A percentile compares a stretch with the other conserved stretches of the same genome.
Conservation (phyloP, 208 protist genomes). For the Leishmania lainsoni region DNA sequence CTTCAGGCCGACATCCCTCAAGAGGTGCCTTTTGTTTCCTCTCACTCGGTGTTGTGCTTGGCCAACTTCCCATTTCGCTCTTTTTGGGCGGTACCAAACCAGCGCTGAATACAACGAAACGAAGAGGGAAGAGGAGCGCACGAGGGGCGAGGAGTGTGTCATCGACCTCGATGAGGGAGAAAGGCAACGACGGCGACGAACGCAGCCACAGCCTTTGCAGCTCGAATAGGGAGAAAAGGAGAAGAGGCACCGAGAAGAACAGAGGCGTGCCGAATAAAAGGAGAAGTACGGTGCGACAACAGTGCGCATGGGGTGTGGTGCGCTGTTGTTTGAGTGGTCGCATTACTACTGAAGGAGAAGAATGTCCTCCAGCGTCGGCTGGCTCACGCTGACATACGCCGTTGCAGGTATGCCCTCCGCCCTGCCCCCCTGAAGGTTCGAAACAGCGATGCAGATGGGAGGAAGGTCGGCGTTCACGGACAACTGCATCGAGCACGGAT, state of each 20-base stretch:
- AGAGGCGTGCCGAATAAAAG: not conserved
- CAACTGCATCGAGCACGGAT: conserved; percentile 51
- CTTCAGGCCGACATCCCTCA: not conserved
- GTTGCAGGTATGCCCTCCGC: conserved; percentile 45
- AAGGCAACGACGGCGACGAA: no score
- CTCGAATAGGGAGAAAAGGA: no score
- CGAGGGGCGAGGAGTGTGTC: no score
- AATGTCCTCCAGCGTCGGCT: conserved; percentile 76
- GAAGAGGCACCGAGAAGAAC: no score
- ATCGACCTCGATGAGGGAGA: no score
- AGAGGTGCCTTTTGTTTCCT: not conserved
- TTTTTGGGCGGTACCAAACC: no score
- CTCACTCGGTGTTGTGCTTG: no score
- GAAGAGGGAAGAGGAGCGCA: no score
- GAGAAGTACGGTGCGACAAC: no score
- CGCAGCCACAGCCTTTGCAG: no score
- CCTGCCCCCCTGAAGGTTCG: conserved; percentile 49
- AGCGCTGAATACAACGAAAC: no score
- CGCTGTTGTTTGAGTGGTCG: not conserved
- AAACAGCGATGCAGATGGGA: conserved; percentile 41
- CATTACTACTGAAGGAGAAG: conserved; percentile 40
- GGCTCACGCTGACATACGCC: conserved; percentile 62
- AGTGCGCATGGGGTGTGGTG: not conserved
- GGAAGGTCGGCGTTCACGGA: conserved; percentile 41
- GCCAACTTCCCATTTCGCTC: no score